Percentiles rank a stretch among this genome's conserved stretches.
These are phyloP conservation scores for Suillus alpinus DNA, from an alignment of 768 basidiomycete species.

Conservation along the genomic window DNA sequence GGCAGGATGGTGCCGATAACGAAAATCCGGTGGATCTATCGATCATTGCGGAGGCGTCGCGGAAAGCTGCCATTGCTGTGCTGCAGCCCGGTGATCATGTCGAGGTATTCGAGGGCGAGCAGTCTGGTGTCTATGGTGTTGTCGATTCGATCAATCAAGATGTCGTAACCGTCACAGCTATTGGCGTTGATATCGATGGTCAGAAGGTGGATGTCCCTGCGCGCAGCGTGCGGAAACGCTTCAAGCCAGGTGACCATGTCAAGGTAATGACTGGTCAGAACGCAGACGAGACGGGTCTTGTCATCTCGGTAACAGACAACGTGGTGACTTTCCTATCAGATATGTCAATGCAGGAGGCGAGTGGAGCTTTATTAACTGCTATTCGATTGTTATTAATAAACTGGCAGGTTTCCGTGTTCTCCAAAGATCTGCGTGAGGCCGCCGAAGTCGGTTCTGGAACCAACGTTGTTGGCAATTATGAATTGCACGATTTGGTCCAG, in stretches of 20 bases:
- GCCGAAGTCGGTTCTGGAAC: constrained; percentile 94
- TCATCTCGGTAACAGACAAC: constrained; percentile 86
- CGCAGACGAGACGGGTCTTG: constrained; percentile 92
- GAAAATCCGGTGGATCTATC: constrained; percentile 81
- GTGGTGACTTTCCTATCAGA: constrained; percentile 97
- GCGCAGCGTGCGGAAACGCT: constrained; percentile 87
- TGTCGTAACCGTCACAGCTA: constrained; percentile 78
- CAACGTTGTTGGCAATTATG: constrained; percentile 89
- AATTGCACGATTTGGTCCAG: constrained; percentile 94
- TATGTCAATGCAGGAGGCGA: constrained; percentile 92
- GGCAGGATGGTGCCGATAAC: constrained; percentile 65
- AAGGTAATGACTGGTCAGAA: constrained; percentile 98
- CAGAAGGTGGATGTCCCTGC: constrained; percentile 86
- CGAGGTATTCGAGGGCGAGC: constrained; percentile 97
- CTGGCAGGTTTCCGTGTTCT: constrained; percentile 88
- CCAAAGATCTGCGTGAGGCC: constrained; percentile 94
- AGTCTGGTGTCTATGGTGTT: constrained; percentile 87
- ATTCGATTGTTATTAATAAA: constrained; percentile 7
- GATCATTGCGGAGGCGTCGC: constrained; percentile 88
- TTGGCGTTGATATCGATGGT: constrained; percentile 80
- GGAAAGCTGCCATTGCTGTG: constrained; percentile 87
- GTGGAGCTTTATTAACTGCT: constrained; percentile 7
- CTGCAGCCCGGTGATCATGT: constrained; percentile 98
- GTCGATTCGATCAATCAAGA: constrained; percentile 89
- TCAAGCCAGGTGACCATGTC: constrained; percentile 97